These are phyloP conservation scores for Colletotrichum melonis DNA, from an alignment of 2,329 filamentous ascomycete genomes.

Conservation along the genomic window DNA sequence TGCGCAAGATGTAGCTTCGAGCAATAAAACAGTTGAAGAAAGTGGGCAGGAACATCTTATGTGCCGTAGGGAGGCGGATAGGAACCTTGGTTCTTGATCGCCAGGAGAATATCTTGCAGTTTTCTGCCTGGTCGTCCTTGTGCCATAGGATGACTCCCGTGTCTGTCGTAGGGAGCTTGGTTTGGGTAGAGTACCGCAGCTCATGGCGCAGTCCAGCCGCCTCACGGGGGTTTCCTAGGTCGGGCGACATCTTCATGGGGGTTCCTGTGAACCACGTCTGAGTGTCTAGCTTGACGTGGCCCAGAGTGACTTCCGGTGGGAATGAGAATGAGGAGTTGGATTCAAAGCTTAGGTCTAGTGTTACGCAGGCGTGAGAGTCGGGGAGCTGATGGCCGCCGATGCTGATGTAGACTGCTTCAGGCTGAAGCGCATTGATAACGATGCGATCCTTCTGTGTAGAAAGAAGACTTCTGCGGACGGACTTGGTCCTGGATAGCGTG, in stretches of 20 bases:
- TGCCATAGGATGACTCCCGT: conserved; percentile 54
- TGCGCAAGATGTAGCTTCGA: conserved; percentile 63
- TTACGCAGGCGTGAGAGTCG: conserved; percentile 54
- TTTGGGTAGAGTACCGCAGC: conserved; percentile 59
- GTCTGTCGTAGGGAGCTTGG: conserved; percentile 50
- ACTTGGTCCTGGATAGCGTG: conserved; percentile 61
- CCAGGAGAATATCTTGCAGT: conserved; percentile 33
- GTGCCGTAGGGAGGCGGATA: conserved; percentile 57
- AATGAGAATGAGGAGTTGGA: conserved; percentile 52
- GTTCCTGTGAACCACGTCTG: conserved; percentile 64
- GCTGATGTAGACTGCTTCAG: conserved; percentile 59
- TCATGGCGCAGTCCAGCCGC: conserved; percentile 38
- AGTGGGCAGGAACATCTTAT: conserved; percentile 64
- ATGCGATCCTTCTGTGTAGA: conserved; percentile 61
- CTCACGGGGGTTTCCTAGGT: conserved; percentile 60
- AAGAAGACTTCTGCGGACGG: conserved; percentile 63
- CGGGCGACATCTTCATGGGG: conserved; percentile 59
- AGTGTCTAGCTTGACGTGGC: conserved; percentile 61
- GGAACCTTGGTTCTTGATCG: conserved; percentile 53
- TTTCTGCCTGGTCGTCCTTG: conserved; percentile 46
- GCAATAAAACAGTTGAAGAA: conserved; percentile 69
- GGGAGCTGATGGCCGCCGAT: conserved; percentile 57
- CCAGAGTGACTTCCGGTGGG: conserved; percentile 60
- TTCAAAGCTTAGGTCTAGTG: conserved; percentile 59
- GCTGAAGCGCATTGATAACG: conserved; percentile 57